These are phyloP conservation scores for Dunaliella salina DNA, from an alignment of 163 green algal genomes.

Conservation along the genomic window DNA sequence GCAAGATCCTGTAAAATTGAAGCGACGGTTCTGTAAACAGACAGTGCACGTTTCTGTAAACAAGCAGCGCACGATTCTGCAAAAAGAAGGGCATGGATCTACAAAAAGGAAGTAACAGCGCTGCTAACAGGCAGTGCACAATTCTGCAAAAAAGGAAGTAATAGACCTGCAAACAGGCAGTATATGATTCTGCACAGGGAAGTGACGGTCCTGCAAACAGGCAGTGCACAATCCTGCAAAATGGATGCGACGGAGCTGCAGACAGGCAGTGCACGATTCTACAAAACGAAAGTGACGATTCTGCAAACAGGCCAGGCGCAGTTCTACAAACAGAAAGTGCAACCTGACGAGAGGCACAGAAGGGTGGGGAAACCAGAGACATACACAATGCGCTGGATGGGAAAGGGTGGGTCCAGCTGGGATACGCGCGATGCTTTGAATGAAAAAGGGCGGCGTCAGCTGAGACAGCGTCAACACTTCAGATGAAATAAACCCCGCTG, in stretches of 20 bases:
- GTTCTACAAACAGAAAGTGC: slow-evolving; percentile 19
- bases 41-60: no score
- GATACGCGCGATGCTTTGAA: no score
- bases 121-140: slow-evolving; percentile 37
- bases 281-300: not conserved
- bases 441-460: no score
- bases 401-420: no score
- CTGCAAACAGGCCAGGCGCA: not conserved
- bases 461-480: no score
- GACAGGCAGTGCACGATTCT: slow-evolving; percentile 40
- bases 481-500: no score
- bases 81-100: not conserved
- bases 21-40: not conserved
- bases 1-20: not conserved
- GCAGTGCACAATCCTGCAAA: not conserved
- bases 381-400: no score
- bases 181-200: slow-evolving; percentile 38
- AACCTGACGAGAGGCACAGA: not conserved
- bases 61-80: slow-evolving; percentile 19
- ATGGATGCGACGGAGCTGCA: not conserved
- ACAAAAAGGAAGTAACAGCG: no score
- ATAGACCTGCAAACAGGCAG: slow-evolving; percentile 23
- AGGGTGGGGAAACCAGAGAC: not conserved
- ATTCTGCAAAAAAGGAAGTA: slow-evolving; percentile 6
- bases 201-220: slow-evolving; percentile 32